Conservation (phyloP, 768 basidiomycete species). For the Boletus edulis region DNA sequence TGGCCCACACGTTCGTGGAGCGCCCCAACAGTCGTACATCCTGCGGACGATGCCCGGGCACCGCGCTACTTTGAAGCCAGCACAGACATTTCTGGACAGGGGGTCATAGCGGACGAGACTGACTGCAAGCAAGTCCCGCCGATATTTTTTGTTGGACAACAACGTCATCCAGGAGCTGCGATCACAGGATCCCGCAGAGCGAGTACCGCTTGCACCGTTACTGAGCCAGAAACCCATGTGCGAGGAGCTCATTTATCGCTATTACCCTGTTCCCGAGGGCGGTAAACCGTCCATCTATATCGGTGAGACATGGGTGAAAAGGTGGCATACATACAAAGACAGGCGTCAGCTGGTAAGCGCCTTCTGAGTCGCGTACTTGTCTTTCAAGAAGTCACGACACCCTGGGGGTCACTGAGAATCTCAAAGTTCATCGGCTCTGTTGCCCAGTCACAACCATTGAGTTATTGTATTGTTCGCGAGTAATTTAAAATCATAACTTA, state of each 20-base stretch:
- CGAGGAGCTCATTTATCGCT: constrained; percentile 4
- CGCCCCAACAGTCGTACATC: background rate
- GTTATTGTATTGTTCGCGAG: no score
- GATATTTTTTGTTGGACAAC: constrained; percentile 5
- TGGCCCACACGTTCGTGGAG: background rate
- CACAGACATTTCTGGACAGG: background rate
- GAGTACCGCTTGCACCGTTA: background rate
- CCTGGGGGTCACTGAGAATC: no score
- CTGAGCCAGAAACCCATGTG: background rate
- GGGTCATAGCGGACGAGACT: background rate
- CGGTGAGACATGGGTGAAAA: constrained; percentile 11
- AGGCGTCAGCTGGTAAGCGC: no score
- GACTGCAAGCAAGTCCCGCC: background rate
- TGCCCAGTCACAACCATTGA: no score
- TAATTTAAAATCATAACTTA: no score
- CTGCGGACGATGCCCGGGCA: background rate
- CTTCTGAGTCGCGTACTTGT: no score
- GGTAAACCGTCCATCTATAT: constrained; percentile 3
- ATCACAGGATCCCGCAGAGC: background rate
- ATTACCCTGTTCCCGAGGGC: background rate
- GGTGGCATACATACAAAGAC: background rate
- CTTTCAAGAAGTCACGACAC: no score
- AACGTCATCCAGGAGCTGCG: background rate
- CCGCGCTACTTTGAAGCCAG: background rate
- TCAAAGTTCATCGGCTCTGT: no score